phyloP scores from a whole-genome alignment of 2,329 filamentous ascomycete species.

The Colletotrichum nymphaeae region DNA sequence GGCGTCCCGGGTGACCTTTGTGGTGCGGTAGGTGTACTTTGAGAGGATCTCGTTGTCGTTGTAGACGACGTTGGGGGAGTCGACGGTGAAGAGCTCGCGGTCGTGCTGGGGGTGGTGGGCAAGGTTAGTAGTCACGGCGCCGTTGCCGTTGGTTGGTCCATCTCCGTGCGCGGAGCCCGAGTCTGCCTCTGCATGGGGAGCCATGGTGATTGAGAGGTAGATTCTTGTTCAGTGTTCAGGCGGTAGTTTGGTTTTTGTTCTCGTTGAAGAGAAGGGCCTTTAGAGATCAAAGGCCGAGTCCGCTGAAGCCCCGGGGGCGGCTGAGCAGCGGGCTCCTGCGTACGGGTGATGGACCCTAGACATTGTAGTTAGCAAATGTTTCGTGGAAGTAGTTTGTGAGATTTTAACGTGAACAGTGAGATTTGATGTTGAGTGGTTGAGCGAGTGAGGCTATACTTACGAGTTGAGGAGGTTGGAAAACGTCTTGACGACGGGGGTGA shows the following conservation, averaged over 20 bases:
- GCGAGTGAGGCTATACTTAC: slow-evolving; percentile 65
- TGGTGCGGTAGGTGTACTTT: slow-evolving; percentile 97
- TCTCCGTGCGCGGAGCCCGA: slow-evolving; percentile 70
- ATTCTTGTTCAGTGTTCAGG: slow-evolving; percentile 2
- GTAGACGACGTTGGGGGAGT: slow-evolving; percentile 93
- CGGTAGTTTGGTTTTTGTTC: slow-evolving; percentile 50
- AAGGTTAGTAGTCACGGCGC: slow-evolving; percentile 56
- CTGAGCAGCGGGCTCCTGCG: slow-evolving; percentile 95
- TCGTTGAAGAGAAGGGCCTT: slow-evolving; percentile 59
- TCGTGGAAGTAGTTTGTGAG: no score
- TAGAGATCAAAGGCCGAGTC: slow-evolving; percentile 60
- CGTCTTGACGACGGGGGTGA: slow-evolving; percentile 83
- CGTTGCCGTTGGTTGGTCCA: slow-evolving; percentile 56
- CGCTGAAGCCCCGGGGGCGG: slow-evolving; percentile 85
- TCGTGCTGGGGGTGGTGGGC: slow-evolving; percentile 48
- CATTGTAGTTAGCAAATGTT: slow-evolving; percentile 40
- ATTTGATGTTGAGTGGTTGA: no score
- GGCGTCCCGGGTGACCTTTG: slow-evolving; percentile 75
- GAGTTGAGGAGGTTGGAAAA: slow-evolving; percentile 99
- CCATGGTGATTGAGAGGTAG: slow-evolving; percentile 69
- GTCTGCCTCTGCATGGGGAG: slow-evolving; percentile 83
- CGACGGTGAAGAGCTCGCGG: slow-evolving; percentile 82
- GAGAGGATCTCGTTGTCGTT: slow-evolving; percentile 88
- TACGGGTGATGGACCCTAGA: slow-evolving; percentile 91
- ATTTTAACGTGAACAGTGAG: no score